phyloP scores from a whole-genome alignment of 208 protist genomes.

The Zelonia costaricensis region DNA sequence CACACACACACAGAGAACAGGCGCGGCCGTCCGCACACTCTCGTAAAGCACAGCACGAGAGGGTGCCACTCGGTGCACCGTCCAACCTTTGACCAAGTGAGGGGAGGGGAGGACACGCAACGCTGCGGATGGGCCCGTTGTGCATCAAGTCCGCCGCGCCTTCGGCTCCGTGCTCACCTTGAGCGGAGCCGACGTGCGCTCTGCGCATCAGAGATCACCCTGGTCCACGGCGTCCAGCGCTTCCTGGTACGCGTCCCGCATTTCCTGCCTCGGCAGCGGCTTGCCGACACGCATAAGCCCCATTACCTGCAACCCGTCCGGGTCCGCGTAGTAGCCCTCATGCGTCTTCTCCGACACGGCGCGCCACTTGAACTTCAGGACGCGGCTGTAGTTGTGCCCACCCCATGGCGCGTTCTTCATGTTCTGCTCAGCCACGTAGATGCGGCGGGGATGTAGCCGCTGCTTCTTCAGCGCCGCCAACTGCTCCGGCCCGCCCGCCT shows the following conservation, averaged over 20 bases:
- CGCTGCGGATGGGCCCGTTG: too few species aligned
- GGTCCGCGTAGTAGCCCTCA: slow-evolving; percentile 40
- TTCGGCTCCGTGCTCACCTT: too few species aligned
- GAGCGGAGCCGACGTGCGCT: too few species aligned
- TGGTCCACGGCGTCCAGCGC: slow-evolving; percentile 19
- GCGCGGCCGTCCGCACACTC: too few species aligned
- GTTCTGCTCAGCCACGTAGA: slow-evolving; percentile 80
- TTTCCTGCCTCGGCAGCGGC: slow-evolving; percentile 7
- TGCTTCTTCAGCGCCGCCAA: slow-evolving; percentile 32
- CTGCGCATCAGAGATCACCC: slow-evolving; percentile 25
- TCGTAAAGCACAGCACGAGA: too few species aligned
- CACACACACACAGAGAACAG: neutral
- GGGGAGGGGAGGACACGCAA: too few species aligned
- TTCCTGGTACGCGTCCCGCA: slow-evolving; percentile 22
- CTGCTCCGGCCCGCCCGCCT: slow-evolving; percentile 34
- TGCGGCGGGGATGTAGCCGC: slow-evolving; percentile 44
- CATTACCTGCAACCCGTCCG: slow-evolving; percentile 28
- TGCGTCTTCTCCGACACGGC: slow-evolving; percentile 15
- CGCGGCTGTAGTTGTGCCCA: slow-evolving; percentile 56
- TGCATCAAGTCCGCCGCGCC: too few species aligned
- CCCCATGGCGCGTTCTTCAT: slow-evolving; percentile 51
- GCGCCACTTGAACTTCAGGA: slow-evolving; percentile 49
- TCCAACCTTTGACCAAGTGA: too few species aligned
- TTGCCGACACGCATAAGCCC: slow-evolving; percentile 47
- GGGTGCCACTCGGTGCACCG: too few species aligned